phyloP scores from a whole-genome alignment of 495 filamentous ascomycete species.

The Penicillium psychrofluorescens region DNA sequence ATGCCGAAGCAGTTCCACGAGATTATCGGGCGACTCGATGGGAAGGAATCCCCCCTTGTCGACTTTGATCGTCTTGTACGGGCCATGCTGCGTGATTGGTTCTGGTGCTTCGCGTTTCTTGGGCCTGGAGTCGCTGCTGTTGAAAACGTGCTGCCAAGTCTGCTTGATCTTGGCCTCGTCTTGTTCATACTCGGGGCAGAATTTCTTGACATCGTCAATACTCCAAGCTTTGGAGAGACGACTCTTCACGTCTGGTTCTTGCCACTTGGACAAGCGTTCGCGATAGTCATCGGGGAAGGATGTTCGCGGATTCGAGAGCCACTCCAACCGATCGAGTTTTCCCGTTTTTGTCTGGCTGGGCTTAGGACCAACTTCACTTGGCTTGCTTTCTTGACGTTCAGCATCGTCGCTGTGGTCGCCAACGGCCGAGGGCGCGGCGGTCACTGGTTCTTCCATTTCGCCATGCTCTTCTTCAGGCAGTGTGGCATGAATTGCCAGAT shows the following conservation, averaged over 20 bases:
- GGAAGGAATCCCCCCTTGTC: constrained; percentile 40
- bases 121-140: constrained; percentile 21
- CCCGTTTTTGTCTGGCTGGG: not conserved
- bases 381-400: not conserved
- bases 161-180: constrained; percentile 16
- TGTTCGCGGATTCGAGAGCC: constrained; percentile 23
- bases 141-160: constrained; percentile 27
- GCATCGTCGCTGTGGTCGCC: constrained; percentile 6
- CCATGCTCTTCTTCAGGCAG: constrained; percentile 9
- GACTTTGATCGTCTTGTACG: constrained; percentile 27
- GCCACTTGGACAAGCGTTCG: constrained; percentile 12
- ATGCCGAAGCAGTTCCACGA: constrained; percentile 28
- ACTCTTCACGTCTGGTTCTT: constrained; percentile 35
- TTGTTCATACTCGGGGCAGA: constrained; percentile 33
- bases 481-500: not conserved
- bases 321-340: constrained; percentile 13
- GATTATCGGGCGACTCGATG: constrained; percentile 23
- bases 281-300: constrained; percentile 14
- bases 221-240: constrained; percentile 55
- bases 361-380: not conserved
- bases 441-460: constrained; percentile 5
- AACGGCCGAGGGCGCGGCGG: constrained; percentile 1
- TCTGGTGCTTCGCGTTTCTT: constrained; percentile 40
- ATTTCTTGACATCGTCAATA: constrained; percentile 42
- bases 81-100: constrained; percentile 36